phyloP scores from a whole-genome alignment of 805 yeast species.

The Lipomyces yamadae region DNA sequence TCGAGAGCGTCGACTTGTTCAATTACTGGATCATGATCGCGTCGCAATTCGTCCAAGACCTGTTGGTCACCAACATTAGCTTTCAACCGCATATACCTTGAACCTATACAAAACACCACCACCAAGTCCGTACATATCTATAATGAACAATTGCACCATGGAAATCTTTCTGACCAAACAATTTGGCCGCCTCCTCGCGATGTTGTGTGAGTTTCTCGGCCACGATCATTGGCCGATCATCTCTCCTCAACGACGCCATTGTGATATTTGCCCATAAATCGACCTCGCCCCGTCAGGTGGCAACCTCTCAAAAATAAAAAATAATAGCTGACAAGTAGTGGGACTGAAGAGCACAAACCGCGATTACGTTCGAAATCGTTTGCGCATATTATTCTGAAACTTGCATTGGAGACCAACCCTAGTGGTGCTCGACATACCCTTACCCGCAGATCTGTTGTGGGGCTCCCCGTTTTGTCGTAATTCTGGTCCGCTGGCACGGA shows the following conservation, averaged over 20 bases:
- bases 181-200: not conserved
- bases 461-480: too few species aligned
- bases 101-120: too few species aligned
- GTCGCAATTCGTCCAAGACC: constrained; percentile 2
- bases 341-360: not conserved
- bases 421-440: not conserved
- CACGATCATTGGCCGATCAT: not conserved
- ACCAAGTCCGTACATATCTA: not conserved
- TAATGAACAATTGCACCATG: not conserved
- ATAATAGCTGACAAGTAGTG: not conserved
- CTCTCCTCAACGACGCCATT: not conserved
- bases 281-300: not conserved
- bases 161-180: not conserved
- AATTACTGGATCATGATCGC: not conserved
- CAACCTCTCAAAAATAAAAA: not conserved
- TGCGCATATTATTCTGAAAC: too few species aligned
- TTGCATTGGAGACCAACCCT: too few species aligned
- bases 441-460: not conserved
- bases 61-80: not conserved
- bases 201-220: not conserved
- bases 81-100: not conserved
- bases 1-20: not conserved
- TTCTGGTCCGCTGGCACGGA: too few species aligned
- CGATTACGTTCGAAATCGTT: too few species aligned
- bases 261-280: not conserved